These are phyloP conservation scores for Sporisorium sorghi DNA, from an alignment of 1,284 basidiomycete species.

Conservation along the genomic window DNA sequence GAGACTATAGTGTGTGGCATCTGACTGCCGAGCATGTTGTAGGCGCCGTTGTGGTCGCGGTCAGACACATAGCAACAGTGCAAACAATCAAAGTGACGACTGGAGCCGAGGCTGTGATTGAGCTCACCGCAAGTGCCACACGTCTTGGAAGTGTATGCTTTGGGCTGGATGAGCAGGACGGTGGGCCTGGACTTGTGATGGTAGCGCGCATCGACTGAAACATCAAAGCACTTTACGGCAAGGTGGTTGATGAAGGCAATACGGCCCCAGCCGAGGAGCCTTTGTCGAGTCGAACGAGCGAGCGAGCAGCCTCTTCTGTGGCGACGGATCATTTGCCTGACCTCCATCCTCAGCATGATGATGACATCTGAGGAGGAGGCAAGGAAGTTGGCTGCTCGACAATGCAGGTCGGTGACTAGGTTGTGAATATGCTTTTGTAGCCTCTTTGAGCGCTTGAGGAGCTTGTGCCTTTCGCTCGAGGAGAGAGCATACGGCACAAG, in stretches of 20 bases:
- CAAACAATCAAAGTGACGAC: not conserved
- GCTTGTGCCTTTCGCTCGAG: no score
- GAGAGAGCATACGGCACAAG: no score
- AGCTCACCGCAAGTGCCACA: conserved; percentile 3
- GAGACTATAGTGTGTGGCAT: not conserved
- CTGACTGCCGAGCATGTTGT: not conserved
- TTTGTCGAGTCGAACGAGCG: no score
- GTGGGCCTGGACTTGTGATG: not conserved
- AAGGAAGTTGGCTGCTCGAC: no score
- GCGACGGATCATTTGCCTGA: no score
- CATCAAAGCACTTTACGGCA: conserved; percentile 4
- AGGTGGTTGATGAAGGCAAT: not conserved
- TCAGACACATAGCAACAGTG: not conserved
- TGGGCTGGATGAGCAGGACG: conserved; percentile 2
- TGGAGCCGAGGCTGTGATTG: conserved; percentile 4
- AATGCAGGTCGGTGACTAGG: no score
- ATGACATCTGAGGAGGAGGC: no score
- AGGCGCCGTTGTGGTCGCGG: not conserved
- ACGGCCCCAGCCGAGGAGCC: conserved; percentile 6
- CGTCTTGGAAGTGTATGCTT: conserved; percentile 11
- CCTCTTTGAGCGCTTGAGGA: no score
- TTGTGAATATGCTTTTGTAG: no score
- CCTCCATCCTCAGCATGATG: no score
- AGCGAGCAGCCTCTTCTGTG: no score
- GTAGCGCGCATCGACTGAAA: no score